Evolutionary conservation across 2,329 filamentous ascomycete genomes (phyloP).

Genomic region (Parascedosporium putredinis): DNA sequence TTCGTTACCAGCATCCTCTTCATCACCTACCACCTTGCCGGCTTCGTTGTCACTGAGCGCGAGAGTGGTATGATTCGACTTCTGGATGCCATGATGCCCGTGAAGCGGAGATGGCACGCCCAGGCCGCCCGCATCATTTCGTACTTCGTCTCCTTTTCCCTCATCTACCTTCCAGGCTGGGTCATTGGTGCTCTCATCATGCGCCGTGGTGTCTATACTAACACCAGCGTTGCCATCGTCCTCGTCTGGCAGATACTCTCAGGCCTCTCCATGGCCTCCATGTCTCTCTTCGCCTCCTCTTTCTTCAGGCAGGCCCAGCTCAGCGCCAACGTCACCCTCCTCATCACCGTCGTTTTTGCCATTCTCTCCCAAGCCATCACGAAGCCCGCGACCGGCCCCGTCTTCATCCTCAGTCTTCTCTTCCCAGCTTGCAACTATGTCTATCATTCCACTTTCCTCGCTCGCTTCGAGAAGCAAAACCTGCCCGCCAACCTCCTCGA

Average conservation of each 20-base stretch:
- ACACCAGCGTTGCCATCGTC: conserved; percentile 54
- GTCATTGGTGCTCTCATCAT: conserved; percentile 62
- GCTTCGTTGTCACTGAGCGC: conserved; percentile 74
- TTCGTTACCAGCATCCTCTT: conserved; percentile 74
- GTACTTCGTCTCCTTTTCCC: conserved; percentile 68
- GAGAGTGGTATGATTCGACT: conserved; percentile 82
- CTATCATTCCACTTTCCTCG: conserved; percentile 65
- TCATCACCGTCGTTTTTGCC: conserved; percentile 63
- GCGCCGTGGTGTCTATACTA: conserved; percentile 50
- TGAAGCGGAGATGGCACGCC: conserved; percentile 61
- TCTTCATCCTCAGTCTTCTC: conserved; percentile 60
- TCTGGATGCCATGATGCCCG: conserved; percentile 86
- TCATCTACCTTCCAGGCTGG: conserved; percentile 77
- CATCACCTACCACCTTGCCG: conserved; percentile 77
- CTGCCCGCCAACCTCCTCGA: conserved; percentile 49
- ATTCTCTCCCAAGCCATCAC: conserved; percentile 71
- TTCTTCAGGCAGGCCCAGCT: conserved; percentile 84
- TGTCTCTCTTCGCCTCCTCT: conserved; percentile 69
- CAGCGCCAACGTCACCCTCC: conserved; percentile 69
- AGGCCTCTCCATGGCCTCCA: conserved; percentile 69
- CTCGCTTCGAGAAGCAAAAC: conserved; percentile 60
- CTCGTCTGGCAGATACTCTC: conserved; percentile 64
- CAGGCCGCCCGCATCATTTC: conserved; percentile 69
- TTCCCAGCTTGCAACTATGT: conserved; percentile 87
- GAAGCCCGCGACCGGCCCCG: conserved; percentile 49